Conservation (phyloP, 306 rosid species). For the Prunus mume region DNA sequence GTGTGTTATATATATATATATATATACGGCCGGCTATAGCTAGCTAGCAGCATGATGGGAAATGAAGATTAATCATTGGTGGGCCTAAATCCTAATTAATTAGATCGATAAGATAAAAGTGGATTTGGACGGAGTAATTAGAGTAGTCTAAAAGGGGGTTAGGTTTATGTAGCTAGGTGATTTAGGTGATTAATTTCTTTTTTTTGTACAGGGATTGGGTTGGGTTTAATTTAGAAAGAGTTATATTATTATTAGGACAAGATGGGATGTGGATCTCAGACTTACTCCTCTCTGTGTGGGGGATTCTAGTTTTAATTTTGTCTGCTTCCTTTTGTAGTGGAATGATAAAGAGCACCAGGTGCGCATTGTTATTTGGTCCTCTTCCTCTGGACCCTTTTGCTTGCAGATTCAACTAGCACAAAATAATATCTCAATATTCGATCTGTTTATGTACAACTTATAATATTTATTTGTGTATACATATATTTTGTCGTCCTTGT, state of each 20-base stretch:
- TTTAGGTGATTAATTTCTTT: constrained; percentile 40
- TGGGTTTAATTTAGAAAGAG: background rate
- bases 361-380: constrained; percentile 12
- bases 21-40: background rate
- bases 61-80: background rate
- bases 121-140: background rate
- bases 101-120: constrained; percentile 15
- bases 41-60: background rate
- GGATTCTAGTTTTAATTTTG: constrained; percentile 41
- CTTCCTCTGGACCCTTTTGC: background rate
- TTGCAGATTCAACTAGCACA: background rate
- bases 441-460: background rate
- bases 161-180: constrained; percentile 29
- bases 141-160: too few species aligned
- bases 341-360: constrained; percentile 42
- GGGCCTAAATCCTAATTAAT: background rate
- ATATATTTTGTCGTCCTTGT: background rate
- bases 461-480: background rate
- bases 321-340: constrained; percentile 27
- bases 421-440: constrained; percentile 2
- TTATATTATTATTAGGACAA: background rate
- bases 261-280: constrained; percentile 42
- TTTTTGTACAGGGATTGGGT: constrained; percentile 29
- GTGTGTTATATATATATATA: background rate
- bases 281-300: background rate